Evolutionary conservation across 208 protist genomes (phyloP).

Genomic region (Leishmania lainsoni): DNA sequence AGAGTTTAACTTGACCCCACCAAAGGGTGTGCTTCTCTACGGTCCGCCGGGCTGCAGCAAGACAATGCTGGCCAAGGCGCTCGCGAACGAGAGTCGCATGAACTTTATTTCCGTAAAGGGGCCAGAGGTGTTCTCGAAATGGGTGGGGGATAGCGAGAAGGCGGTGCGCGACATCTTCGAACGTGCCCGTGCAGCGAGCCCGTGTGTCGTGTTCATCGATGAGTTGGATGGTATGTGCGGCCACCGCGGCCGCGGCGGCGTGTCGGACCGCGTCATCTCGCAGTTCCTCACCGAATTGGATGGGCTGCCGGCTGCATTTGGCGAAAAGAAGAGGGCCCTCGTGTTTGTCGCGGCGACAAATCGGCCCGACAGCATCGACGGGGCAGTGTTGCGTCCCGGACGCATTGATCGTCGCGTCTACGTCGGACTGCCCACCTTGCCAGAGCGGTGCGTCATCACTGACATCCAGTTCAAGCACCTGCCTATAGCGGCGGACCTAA

Average conservation of each 20-base stretch:
- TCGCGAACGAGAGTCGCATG: slow-evolving; percentile 94
- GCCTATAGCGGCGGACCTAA: slow-evolving; percentile 55
- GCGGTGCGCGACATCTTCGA: slow-evolving; percentile 98
- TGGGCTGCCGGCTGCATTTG: slow-evolving; percentile 63
- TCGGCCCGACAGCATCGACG: slow-evolving; percentile 89
- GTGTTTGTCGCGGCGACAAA: slow-evolving; percentile 95
- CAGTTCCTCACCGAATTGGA: slow-evolving; percentile 95
- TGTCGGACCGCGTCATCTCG: slow-evolving; percentile 98
- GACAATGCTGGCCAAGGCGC: slow-evolving; percentile 99
- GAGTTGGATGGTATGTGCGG: slow-evolving; percentile 99
- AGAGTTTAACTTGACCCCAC: slow-evolving; percentile 92
- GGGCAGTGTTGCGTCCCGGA: slow-evolving; percentile 91
- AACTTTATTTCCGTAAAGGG: slow-evolving; percentile 94
- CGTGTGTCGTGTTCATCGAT: slow-evolving; percentile 99
- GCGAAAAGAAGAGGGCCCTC: slow-evolving; percentile 81
- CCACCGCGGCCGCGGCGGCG: slow-evolving; percentile 76
- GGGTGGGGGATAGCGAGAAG: slow-evolving; percentile 98
- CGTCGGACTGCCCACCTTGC: slow-evolving; percentile 83
- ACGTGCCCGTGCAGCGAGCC: slow-evolving; percentile 40
- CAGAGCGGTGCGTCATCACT: slow-evolving; percentile 86
- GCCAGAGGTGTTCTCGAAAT: slow-evolving; percentile 98
- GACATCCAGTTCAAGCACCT: slow-evolving; percentile 77
- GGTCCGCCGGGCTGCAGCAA: slow-evolving; percentile 99
- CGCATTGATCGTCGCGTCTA: slow-evolving; percentile 94
- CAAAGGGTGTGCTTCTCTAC: slow-evolving; percentile 96